phyloP scores from a whole-genome alignment of 371 early-diverging fungal genomes.

The Apophysomyces trapeziformis region DNA sequence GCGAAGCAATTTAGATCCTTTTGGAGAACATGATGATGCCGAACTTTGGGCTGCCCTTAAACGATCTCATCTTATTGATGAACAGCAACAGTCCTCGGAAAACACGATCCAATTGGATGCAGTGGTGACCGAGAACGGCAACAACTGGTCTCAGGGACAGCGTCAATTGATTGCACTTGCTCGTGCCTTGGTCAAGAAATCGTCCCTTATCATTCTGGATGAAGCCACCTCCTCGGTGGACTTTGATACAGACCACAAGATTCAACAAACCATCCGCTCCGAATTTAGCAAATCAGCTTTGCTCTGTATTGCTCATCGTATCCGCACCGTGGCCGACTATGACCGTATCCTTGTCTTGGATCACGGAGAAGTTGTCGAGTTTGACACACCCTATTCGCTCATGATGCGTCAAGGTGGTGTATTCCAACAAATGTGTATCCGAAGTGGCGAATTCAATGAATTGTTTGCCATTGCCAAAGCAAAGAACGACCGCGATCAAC shows the following conservation, averaged over 20 bases:
- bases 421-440: constrained; percentile 57
- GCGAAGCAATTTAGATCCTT: constrained; percentile 73
- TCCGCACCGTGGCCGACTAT: constrained; percentile 83
- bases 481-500: constrained; percentile 7
- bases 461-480: constrained; percentile 14
- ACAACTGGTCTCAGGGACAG: constrained; percentile 81
- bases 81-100: background rate
- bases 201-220: constrained; percentile 46
- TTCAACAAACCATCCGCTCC: constrained; percentile 72
- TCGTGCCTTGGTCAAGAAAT: constrained; percentile 72
- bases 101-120: constrained; percentile 42
- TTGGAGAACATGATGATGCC: constrained; percentile 58
- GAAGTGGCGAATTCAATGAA: constrained; percentile 49
- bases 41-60: constrained; percentile 72
- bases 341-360: constrained; percentile 80
- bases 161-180: constrained; percentile 82
- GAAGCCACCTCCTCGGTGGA: constrained; percentile 69
- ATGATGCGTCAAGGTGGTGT: constrained; percentile 32
- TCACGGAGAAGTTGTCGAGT: constrained; percentile 21
- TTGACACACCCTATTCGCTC: constrained; percentile 10
- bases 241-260: constrained; percentile 64
- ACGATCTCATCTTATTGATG: constrained; percentile 40
- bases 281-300: constrained; percentile 63
- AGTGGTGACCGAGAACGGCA: constrained; percentile 69
- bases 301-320: constrained; percentile 73